These are phyloP conservation scores for Danielia reshetovae DNA, from an alignment of 805 yeast species.

Conservation along the genomic window DNA sequence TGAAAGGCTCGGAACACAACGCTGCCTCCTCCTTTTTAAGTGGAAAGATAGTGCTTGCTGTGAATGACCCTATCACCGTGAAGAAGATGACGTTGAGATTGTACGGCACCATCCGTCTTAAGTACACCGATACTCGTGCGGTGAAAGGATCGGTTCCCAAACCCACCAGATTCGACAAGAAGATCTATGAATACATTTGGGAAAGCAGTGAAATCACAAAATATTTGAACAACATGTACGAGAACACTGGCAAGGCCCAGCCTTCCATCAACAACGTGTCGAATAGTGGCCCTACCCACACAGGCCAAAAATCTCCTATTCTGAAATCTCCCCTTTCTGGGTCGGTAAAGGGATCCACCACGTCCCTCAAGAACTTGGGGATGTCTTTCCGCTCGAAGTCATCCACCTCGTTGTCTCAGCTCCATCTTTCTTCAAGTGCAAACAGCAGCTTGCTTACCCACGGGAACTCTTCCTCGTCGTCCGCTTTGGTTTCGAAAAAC, in stretches of 20 bases:
- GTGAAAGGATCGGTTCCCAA: slow-evolving; percentile 40
- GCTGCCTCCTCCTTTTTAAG: slow-evolving; percentile 73
- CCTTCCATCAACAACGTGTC: background rate
- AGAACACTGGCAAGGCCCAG: slow-evolving; percentile 13
- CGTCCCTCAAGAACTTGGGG: slow-evolving; percentile 40
- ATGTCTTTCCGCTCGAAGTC: slow-evolving; percentile 34
- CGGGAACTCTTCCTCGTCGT: slow-evolving; percentile 16
- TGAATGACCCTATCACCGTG: slow-evolving; percentile 69
- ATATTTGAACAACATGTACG: slow-evolving; percentile 30
- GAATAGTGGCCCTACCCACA: slow-evolving; percentile 1
- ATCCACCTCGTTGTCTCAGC: slow-evolving; percentile 17
- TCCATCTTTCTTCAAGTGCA: slow-evolving; percentile 21
- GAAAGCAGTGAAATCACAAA: slow-evolving; percentile 57
- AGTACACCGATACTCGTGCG: slow-evolving; percentile 57
- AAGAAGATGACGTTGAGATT: slow-evolving; percentile 62
- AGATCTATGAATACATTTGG: slow-evolving; percentile 77
- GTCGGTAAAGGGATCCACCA: slow-evolving; percentile 39
- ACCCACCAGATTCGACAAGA: slow-evolving; percentile 52
- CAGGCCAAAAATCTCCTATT: background rate
- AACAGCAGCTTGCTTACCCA: background rate
- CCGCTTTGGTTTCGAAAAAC: slow-evolving; percentile 23
- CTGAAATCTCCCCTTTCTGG: slow-evolving; percentile 5
- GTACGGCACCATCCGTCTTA: slow-evolving; percentile 61
- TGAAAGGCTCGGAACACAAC: slow-evolving; percentile 73
- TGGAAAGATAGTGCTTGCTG: slow-evolving; percentile 75